These are phyloP conservation scores for Tritrichomonas foetus DNA, from an alignment of 208 protist species.

Conservation along the genomic window DNA sequence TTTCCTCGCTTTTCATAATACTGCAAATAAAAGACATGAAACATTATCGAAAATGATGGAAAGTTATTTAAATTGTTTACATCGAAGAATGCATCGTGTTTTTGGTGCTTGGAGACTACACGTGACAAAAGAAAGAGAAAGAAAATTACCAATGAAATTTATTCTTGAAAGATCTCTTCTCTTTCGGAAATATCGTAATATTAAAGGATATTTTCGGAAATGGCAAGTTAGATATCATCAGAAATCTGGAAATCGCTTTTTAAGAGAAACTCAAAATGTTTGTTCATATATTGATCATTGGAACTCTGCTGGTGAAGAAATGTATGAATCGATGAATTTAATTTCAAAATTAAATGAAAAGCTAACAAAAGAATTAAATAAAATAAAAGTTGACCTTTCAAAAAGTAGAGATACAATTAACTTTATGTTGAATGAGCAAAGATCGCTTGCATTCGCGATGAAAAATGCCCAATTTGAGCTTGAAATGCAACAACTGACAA, in stretches of 20 bases:
- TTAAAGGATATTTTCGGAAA: background rate
- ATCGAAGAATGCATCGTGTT: background rate
- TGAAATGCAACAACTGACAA: background rate
- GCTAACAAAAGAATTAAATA: background rate
- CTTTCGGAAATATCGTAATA: background rate
- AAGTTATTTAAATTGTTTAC: background rate
- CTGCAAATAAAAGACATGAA: background rate
- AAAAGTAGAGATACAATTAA: background rate
- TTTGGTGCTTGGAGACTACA: background rate
- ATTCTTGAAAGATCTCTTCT: background rate
- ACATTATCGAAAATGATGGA: background rate
- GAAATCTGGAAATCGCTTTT: background rate
- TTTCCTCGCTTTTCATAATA: background rate
- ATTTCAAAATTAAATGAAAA: background rate
- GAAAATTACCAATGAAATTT: background rate
- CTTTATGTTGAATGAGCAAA: background rate
- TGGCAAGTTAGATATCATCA: background rate
- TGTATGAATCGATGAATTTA: background rate
- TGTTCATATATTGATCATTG: background rate
- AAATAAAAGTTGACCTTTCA: background rate
- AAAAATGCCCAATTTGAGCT: background rate
- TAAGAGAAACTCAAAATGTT: background rate
- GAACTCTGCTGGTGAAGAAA: conserved; percentile 7
- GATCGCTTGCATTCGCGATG: background rate
- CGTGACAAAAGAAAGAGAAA: background rate